Conservation (phyloP, 495 filamentous ascomycete species). For the Penicillium simplicissimum region DNA sequence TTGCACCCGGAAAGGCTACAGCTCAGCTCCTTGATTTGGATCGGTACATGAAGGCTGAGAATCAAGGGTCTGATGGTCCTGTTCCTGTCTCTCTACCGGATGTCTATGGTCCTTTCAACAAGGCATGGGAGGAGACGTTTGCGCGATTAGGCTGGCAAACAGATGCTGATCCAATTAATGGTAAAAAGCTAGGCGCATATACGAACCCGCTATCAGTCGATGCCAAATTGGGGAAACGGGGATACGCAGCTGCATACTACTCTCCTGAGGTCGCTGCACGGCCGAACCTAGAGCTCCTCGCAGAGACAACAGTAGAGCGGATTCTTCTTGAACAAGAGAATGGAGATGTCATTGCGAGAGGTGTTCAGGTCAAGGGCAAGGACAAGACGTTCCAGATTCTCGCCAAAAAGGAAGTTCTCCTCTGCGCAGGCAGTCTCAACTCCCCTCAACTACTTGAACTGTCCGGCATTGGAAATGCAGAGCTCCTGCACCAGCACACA, state of each 20-base stretch:
- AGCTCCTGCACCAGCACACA: background rate
- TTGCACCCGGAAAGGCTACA: background rate
- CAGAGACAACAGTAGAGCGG: background rate
- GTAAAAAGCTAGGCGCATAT: background rate
- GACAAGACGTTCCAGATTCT: background rate
- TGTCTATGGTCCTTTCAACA: background rate
- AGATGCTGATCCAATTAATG: background rate
- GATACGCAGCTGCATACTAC: background rate
- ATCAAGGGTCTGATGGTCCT: background rate
- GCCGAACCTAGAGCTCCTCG: background rate
- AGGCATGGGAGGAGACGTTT: background rate
- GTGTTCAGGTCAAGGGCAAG: background rate
- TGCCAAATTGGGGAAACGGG: background rate
- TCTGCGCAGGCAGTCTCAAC: background rate
- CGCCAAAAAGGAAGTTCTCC: background rate
- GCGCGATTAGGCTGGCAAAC: background rate
- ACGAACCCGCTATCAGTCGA: background rate
- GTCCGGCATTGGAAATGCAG: background rate
- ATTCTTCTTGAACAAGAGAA: background rate
- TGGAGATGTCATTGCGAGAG: background rate
- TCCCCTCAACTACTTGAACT: background rate
- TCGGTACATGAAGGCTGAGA: background rate
- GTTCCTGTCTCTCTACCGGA: background rate
- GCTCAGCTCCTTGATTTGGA: background rate
- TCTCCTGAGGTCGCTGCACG: background rate